Conservation (phyloP, 371 early-diverging fungal species). For the Mortierella sp. region DNA sequence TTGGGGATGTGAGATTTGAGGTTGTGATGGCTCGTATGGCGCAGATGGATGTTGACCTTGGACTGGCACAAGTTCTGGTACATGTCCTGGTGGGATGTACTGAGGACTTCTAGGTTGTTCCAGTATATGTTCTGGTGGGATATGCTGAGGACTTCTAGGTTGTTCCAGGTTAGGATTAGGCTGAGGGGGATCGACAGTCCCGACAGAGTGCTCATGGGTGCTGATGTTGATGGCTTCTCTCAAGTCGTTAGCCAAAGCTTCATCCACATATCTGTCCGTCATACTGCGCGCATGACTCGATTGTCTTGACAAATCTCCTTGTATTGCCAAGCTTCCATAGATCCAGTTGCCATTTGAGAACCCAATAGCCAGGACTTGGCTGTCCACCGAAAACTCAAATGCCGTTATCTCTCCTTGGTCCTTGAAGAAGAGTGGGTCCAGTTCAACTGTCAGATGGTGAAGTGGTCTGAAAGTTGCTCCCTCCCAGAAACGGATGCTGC, state of each 20-base stretch:
- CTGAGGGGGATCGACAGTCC: neutral
- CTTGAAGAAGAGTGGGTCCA: conserved; percentile 57
- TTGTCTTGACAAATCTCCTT: conserved; percentile 15
- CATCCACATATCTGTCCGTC: conserved; percentile 8
- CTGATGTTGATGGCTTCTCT: conserved; percentile 1
- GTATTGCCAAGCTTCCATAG: conserved; percentile 16
- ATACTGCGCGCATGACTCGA: conserved; percentile 10
- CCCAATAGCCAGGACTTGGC: conserved; percentile 50
- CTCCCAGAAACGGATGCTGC: conserved; percentile 65
- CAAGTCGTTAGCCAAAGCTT: conserved; percentile 7
- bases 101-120: no score
- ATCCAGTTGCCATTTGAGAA: conserved; percentile 55
- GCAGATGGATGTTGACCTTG: no score
- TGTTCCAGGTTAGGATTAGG: neutral
- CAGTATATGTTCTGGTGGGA: no score
- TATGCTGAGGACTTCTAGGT: no score
- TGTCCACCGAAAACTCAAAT: conserved; percentile 25
- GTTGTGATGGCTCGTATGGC: no score
- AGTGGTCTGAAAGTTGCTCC: conserved; percentile 61
- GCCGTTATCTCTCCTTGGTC: conserved; percentile 40
- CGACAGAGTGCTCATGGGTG: neutral
- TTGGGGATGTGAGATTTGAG: no score
- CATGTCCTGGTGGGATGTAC: no score
- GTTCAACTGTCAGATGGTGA: conserved; percentile 58
- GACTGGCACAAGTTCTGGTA: no score